These are phyloP conservation scores for Cutaneotrichosporon daszewskae DNA, from an alignment of 1,284 basidiomycete species.

Conservation along the genomic window DNA sequence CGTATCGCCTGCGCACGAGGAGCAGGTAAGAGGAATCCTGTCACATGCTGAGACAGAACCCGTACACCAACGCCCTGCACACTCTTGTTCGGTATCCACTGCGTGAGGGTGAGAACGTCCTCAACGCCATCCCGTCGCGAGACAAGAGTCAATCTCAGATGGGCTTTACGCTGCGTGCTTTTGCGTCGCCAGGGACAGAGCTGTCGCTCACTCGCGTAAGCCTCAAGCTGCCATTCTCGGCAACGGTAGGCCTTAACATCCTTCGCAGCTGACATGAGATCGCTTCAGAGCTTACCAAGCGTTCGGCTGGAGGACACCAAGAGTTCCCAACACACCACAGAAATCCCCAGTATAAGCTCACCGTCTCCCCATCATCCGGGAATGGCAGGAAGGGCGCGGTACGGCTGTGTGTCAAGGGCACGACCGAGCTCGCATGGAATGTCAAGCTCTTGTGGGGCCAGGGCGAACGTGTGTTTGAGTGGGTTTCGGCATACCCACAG, in stretches of 20 bases:
- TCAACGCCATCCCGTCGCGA: constrained; percentile 30
- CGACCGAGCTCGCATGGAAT: constrained; percentile 68
- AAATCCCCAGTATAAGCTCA: constrained; percentile 81
- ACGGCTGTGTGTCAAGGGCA: constrained; percentile 49
- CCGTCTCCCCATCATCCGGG: too few species aligned
- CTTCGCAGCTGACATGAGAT: constrained; percentile 48
- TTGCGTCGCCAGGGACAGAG: constrained; percentile 18
- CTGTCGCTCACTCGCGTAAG: constrained; percentile 29
- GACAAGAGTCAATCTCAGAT: constrained; percentile 35
- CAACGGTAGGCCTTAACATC: constrained; percentile 20
- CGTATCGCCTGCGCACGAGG: constrained; percentile 5
- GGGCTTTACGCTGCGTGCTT: constrained; percentile 40
- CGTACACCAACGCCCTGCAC: constrained; percentile 71
- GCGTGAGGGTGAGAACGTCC: constrained; percentile 18
- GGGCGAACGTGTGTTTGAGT: constrained; percentile 69
- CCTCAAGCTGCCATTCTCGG: constrained; percentile 28
- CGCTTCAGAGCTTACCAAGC: constrained; percentile 59
- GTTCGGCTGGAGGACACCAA: constrained; percentile 77
- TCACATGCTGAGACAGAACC: constrained; percentile 13
- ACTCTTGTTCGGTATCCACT: constrained; percentile 52
- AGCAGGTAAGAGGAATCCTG: constrained; percentile 3
- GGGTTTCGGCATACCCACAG: constrained; percentile 28
- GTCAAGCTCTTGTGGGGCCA: constrained; percentile 68
- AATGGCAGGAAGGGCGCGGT: background rate
- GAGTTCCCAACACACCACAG: constrained; percentile 72